Base-by-base conservation (phyloP, 2,329 filamentous ascomycete genomes). In the Myrmaecium sp. region DNA sequence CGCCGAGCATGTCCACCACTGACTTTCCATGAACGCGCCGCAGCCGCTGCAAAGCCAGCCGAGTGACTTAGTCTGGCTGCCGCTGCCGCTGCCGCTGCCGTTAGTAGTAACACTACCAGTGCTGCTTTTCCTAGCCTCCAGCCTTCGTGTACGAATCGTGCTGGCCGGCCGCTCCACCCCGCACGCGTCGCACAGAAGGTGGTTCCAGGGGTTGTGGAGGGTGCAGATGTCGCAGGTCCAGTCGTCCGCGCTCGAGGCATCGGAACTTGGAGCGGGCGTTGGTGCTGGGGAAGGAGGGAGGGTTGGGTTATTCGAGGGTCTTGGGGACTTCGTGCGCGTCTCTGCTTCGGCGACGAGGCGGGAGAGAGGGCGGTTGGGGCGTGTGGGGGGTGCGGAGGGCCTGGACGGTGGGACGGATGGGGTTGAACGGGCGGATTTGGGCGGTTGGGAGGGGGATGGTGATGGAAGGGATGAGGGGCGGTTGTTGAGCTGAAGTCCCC, bases 221-320 rank as follows among this genome's bases (percentile, higher is more conserved):
- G 70, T 75, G 47, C 70, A 75, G 32, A 63, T 56, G 7, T 62
- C 54, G 40, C 70, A 75, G 14, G 58, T 55, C 70, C 70, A 75
- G 21, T 60, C 52, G 28, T 54, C 41, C 3, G 48, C 43, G 23
- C 52, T 47, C 17, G 43, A 41, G 16, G 42, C 38, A 26, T 52
- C 39, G 28, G 42, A 51, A 22, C 54, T 31, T 23, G 21, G 40
- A 39, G 20, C 44, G 34, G 11, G 32, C 17, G 30, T 40, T 43
- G 25, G 40, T 43, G 5, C 40, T 17, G 43, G 37, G 12, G 32
- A 13, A 28, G 35, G 27, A 28, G 33, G 13, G 25, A 33, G 27
- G 29, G 32, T 34, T 14, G 33, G 29, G 27, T 28, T 30, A n/a
- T 26, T 21, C 9, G 27, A 27, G 17, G 32, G 31, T 6, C 28